A percentile compares a stretch with the other conserved stretches of the same genome.
These are phyloP conservation scores for maize (Zea mays) DNA, from an alignment of 176 grass and related monocot genomes.

Conservation along the genomic window Zm-B73-REFERENCE-NAM-5.0 NC_050104.1:108262501-108263000, in stretches of 20 bases:
- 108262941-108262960: background rate
- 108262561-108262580: too few species aligned
- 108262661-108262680: conserved; percentile 98
- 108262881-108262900: too few species aligned
- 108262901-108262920: too few species aligned
- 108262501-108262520: conserved; percentile 60
- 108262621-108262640: conserved; percentile 84
- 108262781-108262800: background rate
- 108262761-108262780: background rate
- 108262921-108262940: background rate
- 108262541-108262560: conserved; percentile 97
- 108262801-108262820: conserved; percentile 10
- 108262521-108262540: conserved; percentile 87
- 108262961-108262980: too few species aligned
- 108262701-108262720: conserved; percentile 52
- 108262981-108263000: too few species aligned
- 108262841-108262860: background rate
- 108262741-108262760: background rate
- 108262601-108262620: conserved; percentile 75
- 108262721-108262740: background rate
- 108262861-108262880: background rate
- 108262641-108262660: conserved; percentile 58
- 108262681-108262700: conserved; percentile 85
- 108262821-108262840: background rate
- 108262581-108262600: too few species aligned